phyloP scores from a whole-genome alignment of 768 basidiomycete species.

The Leccinum truebloodii region DNA sequence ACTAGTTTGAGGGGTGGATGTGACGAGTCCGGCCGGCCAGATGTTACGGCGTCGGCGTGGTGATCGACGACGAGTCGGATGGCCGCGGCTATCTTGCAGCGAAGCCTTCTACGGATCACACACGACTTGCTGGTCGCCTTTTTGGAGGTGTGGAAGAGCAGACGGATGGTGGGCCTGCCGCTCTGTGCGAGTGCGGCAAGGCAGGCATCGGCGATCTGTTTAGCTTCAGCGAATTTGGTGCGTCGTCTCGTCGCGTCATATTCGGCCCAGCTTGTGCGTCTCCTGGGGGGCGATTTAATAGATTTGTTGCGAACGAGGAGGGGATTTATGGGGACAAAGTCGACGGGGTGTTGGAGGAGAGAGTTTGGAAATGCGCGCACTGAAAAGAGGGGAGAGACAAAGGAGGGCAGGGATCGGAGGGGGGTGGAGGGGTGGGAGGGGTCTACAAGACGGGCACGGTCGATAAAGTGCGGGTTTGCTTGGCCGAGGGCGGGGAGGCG shows the following conservation, averaged over 20 bases:
- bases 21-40: background rate
- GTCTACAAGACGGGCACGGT: conserved; percentile 12
- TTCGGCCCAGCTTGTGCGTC: background rate
- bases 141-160: conserved; percentile 25
- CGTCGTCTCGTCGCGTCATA: conserved; percentile 2
- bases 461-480: conserved; percentile 14
- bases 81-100: conserved; percentile 21
- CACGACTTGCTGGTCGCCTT: conserved; percentile 27
- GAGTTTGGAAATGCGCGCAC: background rate
- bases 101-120: conserved; percentile 23
- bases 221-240: background rate
- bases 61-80: conserved; percentile 22
- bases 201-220: conserved; percentile 9
- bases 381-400: conserved; percentile 19
- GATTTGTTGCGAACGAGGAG: conserved; percentile 7
- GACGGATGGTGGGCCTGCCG: conserved; percentile 14
- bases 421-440: conserved; percentile 21
- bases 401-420: conserved; percentile 17
- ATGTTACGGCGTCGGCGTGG: conserved; percentile 11
- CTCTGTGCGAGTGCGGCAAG: conserved; percentile 7
- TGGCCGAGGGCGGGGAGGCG: conserved; percentile 15
- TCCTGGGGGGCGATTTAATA: background rate
- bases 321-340: conserved; percentile 20
- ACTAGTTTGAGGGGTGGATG: conserved; percentile 12
- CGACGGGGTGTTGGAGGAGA: background rate